Evolutionary conservation across 2,329 filamentous ascomycete species (phyloP), one percentile per base, ranked within the genome.

Genomic region (Calonectria montana): DNA sequence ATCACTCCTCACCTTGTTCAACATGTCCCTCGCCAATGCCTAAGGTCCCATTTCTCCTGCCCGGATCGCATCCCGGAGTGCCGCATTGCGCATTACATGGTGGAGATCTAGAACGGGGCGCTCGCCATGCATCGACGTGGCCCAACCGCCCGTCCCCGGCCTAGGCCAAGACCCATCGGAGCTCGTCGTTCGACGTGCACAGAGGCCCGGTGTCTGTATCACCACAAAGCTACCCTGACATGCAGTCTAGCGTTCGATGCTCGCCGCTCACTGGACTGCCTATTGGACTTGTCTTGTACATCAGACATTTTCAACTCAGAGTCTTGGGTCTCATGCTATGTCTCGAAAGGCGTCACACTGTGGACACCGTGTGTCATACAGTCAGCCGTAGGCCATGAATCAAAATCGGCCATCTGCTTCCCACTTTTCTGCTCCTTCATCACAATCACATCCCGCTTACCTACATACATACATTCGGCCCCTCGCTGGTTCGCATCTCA

Each of bases 71-170:
- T 64, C 67, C 70, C 65, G 66, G 65, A 45, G 48, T 67, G 65
- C 71, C 74, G 47, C 65, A 71, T 67, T 67, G 63, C 48, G 55
- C 66, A 69, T 73, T 47, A 64, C 50, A 69, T 66, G 61, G 76
- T 69, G 74, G 76, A 65, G 62, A 43, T 69, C 25, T 65, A 53
- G 66, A 64, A 64, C 45, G 65, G 73, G 67, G 70, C 71, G 69
- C 69, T 73, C 68, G 59, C 66, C 74, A 62, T 75, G 69, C 73
- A 75, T 73, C 76, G 67, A 78, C 76, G 76, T 76, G 72, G 74
- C 47, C 76, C 76, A 77, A 77, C 73, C 65, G 73, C 70, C 71
- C 37, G 45, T 67, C 65, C 59, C 47, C 59, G 37, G 53, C 53
- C 15, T 12, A 13, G 69, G 70, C 61, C 63, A 69, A 71, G 37